Evolutionary conservation across 2,329 filamentous ascomycete genomes (phyloP).

Genomic region (Arthroderma uncinatum): DNA sequence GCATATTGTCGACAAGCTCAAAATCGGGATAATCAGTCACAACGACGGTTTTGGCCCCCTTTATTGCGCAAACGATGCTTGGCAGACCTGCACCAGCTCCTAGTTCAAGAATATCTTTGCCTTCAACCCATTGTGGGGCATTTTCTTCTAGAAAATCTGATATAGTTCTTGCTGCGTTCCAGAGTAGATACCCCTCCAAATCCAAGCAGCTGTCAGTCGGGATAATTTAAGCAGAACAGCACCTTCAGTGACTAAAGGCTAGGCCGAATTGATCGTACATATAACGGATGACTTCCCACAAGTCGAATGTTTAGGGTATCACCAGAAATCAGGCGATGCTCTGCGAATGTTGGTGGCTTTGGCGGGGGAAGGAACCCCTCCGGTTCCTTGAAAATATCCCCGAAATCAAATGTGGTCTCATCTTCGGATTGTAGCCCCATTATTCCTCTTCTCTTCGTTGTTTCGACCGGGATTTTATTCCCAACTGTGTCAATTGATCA

Average conservation of each 20-base stretch:
- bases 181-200: constrained; percentile 64
- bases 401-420: constrained; percentile 28
- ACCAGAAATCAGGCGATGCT: constrained; percentile 59
- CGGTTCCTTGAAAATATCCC: constrained; percentile 66
- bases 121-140: constrained; percentile 48
- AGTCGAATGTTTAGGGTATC: constrained; percentile 59
- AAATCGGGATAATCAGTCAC: constrained; percentile 82
- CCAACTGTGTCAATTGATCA: too few relatives aligned
- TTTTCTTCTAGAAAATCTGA: constrained; percentile 66
- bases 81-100: constrained; percentile 81
- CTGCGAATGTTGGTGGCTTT: constrained; percentile 60
- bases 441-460: background rate
- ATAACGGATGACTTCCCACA: constrained; percentile 77
- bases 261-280: constrained; percentile 42
- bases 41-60: constrained; percentile 58
- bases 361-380: constrained; percentile 68
- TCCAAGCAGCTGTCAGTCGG: constrained; percentile 16
- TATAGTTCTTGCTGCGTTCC: constrained; percentile 76
- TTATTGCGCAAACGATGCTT: constrained; percentile 61
- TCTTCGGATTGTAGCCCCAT: constrained; percentile 7
- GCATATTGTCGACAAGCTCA: constrained; percentile 70
- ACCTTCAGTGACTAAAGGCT: background rate
- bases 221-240: constrained; percentile 7
- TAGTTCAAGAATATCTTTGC: constrained; percentile 69
- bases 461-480: background rate